Evolutionary conservation across 208 protist genomes (phyloP).

Genomic region (Phytomonas francai): DNA sequence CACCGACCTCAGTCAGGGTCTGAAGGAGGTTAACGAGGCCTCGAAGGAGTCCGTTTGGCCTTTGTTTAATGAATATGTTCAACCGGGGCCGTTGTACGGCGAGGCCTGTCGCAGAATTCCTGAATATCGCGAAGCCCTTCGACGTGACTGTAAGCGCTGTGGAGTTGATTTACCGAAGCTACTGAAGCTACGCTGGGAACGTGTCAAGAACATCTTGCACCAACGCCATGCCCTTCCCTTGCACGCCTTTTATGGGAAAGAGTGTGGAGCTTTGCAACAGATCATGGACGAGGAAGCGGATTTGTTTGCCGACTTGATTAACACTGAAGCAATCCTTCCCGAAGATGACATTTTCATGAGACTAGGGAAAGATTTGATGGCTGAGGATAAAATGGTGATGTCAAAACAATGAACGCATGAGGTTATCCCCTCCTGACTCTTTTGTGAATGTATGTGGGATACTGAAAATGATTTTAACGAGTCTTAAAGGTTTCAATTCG

Average conservation of each 20-base stretch:
- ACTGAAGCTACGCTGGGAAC: conserved; percentile 46
- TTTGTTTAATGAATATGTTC: conserved; percentile 38
- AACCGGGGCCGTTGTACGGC: conserved; percentile 64
- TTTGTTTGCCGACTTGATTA: conserved; percentile 30
- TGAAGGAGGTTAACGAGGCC: neutral
- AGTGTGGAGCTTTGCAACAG: conserved; percentile 59
- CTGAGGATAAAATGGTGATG: neutral
- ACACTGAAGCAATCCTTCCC: neutral
- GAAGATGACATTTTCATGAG: neutral
- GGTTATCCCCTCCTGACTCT: neutral
- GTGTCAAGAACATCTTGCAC: conserved; percentile 37
- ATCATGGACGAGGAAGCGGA: conserved; percentile 74
- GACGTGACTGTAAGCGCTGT: conserved; percentile 55
- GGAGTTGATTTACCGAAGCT: conserved; percentile 34
- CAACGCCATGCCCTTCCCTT: conserved; percentile 38
- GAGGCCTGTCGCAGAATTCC: conserved; percentile 35
- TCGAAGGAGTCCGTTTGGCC: neutral
- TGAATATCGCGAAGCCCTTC: conserved; percentile 26
- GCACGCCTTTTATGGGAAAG: conserved; percentile 42
- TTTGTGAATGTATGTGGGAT: neutral
- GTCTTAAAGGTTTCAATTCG: neutral
- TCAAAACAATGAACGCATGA: neutral
- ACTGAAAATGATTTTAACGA: neutral
- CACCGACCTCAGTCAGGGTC: neutral
- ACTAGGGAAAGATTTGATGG: conserved; percentile 1